Percentiles rank a stretch among this genome's conserved stretches.
Evolutionary conservation across 2,329 filamentous ascomycete species (phyloP).

Genomic region (Macrophomina pseudophaseolina): DNA sequence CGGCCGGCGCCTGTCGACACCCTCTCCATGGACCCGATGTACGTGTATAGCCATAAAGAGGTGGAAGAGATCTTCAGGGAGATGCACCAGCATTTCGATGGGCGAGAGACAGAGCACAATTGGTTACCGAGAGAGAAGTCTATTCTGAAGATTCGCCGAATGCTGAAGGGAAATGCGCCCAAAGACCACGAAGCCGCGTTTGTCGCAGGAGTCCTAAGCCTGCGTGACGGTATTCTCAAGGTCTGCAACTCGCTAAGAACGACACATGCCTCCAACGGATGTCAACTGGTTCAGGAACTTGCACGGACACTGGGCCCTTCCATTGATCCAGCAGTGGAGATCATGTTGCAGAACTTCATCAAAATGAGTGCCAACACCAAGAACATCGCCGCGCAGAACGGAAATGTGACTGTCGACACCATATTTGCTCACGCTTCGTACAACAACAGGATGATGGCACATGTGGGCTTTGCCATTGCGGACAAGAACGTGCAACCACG

Average conservation of each 20-base stretch:
- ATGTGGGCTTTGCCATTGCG: slow-evolving; percentile 79
- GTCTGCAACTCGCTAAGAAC: slow-evolving; percentile 82
- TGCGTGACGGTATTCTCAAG: slow-evolving; percentile 90
- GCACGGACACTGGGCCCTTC: slow-evolving; percentile 75
- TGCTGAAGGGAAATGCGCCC: slow-evolving; percentile 83
- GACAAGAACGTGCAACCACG: slow-evolving; percentile 94
- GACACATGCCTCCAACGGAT: slow-evolving; percentile 86
- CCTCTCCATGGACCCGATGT: slow-evolving; percentile 77
- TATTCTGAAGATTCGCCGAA: slow-evolving; percentile 73
- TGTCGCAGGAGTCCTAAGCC: slow-evolving; percentile 69
- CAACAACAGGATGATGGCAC: slow-evolving; percentile 79
- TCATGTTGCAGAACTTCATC: slow-evolving; percentile 85
- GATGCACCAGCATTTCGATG: slow-evolving; percentile 83
- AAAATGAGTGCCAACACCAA: slow-evolving; percentile 91
- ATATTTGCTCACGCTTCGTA: slow-evolving; percentile 83
- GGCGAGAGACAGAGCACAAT: slow-evolving; percentile 87
- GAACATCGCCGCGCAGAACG: slow-evolving; percentile 86
- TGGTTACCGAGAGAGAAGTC: slow-evolving; percentile 87
- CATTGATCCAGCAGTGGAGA: slow-evolving; percentile 87
- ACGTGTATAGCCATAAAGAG: slow-evolving; percentile 83
- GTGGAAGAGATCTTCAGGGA: slow-evolving; percentile 85
- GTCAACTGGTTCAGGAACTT: slow-evolving; percentile 82
- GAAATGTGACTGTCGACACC: slow-evolving; percentile 78
- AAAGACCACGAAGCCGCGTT: slow-evolving; percentile 76
- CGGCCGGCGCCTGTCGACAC: slow-evolving; percentile 64